Percentiles rank a stretch among this genome's conserved stretches.
Evolutionary conservation across 164 flowering plant genomes (phyloP).

Genomic region (Warburgia ugandensis): DNA sequence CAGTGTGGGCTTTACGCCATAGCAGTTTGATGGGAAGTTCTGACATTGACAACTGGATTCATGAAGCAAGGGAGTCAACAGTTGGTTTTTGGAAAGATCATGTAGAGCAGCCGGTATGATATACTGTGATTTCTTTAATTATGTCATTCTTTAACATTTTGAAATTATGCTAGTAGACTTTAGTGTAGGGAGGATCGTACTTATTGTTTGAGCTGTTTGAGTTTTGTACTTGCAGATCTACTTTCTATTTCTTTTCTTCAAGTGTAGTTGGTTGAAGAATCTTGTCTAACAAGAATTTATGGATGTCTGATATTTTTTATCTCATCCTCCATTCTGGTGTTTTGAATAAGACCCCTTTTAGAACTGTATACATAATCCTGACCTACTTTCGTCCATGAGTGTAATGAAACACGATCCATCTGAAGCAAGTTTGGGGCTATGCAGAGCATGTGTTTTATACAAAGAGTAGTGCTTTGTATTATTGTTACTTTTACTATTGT

Average conservation of each 20-base stretch:
- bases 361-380: no score
- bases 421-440: no score
- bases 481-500: no score
- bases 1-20: constrained; percentile 79
- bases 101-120: constrained; percentile 85
- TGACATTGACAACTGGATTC: constrained; percentile 92
- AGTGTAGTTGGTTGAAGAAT: neutral
- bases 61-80: constrained; percentile 73
- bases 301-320: no score
- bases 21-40: constrained; percentile 90
- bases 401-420: no score
- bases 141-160: neutral
- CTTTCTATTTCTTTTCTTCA: neutral
- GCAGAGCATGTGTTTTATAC: no score
- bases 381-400: no score
- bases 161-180: neutral
- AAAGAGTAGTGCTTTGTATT: no score
- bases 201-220: neutral
- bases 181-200: neutral
- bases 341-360: no score
- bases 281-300: no score
- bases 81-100: constrained; percentile 75
- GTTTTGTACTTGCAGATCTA: neutral
- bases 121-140: neutral
- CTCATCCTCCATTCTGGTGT: no score